A percentile compares a stretch with the other conserved stretches of the same genome.
phyloP scores from a whole-genome alignment of 2,329 filamentous ascomycete species.

The Calonectria montana region DNA sequence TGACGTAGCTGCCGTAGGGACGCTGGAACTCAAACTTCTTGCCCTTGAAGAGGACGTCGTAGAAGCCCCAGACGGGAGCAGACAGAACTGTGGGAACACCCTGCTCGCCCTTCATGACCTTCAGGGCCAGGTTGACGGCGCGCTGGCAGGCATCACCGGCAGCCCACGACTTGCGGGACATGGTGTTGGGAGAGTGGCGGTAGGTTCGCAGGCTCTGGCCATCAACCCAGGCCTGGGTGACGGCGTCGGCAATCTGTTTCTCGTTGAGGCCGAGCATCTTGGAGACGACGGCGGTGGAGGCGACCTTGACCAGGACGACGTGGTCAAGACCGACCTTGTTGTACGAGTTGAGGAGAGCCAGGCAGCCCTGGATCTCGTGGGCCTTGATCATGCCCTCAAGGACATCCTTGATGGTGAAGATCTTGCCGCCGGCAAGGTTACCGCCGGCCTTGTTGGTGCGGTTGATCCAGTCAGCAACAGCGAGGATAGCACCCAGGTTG shows the following conservation, averaged over 20 bases:
- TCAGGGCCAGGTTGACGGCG: conserved; percentile 89
- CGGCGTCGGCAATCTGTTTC: conserved; percentile 92
- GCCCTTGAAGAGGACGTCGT: conserved; percentile 97
- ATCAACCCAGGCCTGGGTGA: conserved; percentile 98
- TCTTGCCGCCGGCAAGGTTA: conserved; percentile 88
- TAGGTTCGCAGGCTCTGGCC: conserved; percentile 97
- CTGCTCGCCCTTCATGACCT: conserved; percentile 90
- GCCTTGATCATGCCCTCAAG: conserved; percentile 99
- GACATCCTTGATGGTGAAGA: conserved; percentile 89
- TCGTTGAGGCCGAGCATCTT: conserved; percentile 93
- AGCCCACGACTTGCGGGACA: conserved; percentile 99
- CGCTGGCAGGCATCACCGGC: conserved; percentile 98
- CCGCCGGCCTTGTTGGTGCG: conserved; percentile 82
- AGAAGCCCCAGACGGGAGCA: conserved; percentile 96
- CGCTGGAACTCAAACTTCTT: conserved; percentile 97
- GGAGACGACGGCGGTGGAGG: conserved; percentile 91
- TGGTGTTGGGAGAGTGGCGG: conserved; percentile 97
- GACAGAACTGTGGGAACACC: conserved; percentile 94
- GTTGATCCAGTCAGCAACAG: conserved; percentile 97
- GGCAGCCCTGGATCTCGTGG: conserved; percentile 97
- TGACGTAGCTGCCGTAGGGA: conserved; percentile 96
- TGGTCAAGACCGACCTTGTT: conserved; percentile 99
- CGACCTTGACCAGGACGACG: conserved; percentile 97
- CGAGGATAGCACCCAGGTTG: conserved; percentile 96
- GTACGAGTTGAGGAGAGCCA: conserved; percentile 97